A percentile compares a stretch with the other conserved stretches of the same genome.
These are phyloP conservation scores for Leccinum fuscescens DNA, from an alignment of 1,284 basidiomycete species.

Conservation along the genomic window DNA sequence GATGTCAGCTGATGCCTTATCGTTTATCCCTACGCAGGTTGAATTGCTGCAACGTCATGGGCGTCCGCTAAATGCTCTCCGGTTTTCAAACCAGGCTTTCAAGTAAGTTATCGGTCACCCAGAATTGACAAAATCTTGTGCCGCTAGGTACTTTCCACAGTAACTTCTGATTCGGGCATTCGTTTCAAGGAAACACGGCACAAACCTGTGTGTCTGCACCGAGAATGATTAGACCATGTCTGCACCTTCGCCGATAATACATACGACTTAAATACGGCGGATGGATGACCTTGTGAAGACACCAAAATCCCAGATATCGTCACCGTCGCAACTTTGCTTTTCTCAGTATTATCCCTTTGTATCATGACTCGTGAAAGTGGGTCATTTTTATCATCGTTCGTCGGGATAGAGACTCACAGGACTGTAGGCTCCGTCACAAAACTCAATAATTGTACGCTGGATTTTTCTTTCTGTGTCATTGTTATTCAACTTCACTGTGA, in stretches of 20 bases:
- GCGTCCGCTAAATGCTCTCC: conserved; percentile 12
- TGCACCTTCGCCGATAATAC: conserved; percentile 11
- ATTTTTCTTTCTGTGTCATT: background rate
- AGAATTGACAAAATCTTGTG: background rate
- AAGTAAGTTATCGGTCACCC: conserved; percentile 16
- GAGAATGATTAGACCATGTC: background rate
- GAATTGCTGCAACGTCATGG: background rate
- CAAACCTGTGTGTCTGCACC: conserved; percentile 5
- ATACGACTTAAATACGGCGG: conserved; percentile 26
- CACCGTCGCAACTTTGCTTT: background rate
- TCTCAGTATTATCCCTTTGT: background rate
- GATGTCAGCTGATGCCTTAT: conserved; percentile 5
- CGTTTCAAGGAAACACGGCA: conserved; percentile 4
- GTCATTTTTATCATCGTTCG: conserved; percentile 4
- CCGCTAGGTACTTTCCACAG: background rate
- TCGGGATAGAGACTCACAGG: conserved; percentile 11
- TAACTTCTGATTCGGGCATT: conserved; percentile 1
- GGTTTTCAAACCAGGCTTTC: conserved; percentile 28
- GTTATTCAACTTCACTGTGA: background rate
- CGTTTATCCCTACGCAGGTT: background rate
- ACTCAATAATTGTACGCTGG: conserved; percentile 51
- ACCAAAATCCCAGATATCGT: conserved; percentile 1
- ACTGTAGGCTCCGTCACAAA: conserved; percentile 41
- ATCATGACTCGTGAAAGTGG: conserved; percentile 25
- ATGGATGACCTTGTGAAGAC: background rate